Evolutionary conservation across 495 filamentous ascomycete species (phyloP).

Genomic region (Hamigera avellanea): DNA sequence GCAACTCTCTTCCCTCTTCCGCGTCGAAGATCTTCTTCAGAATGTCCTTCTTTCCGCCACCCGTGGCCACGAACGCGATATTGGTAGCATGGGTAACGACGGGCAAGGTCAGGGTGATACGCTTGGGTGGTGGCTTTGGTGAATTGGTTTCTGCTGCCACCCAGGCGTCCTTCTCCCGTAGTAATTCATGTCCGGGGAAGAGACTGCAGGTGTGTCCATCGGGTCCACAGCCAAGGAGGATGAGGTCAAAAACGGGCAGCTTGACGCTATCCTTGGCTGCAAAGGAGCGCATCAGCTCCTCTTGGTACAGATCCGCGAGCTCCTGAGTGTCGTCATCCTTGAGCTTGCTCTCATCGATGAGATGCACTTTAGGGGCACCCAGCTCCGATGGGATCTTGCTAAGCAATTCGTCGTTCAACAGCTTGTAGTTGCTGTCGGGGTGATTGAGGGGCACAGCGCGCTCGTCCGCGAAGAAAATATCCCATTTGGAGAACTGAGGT

Average conservation of each 20-base stretch:
- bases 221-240: slow-evolving; percentile 85
- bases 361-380: slow-evolving; percentile 57
- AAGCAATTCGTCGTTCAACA: slow-evolving; percentile 77
- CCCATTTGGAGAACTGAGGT: slow-evolving; percentile 76
- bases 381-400: slow-evolving; percentile 65
- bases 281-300: slow-evolving; percentile 71
- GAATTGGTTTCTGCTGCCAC: slow-evolving; percentile 82
- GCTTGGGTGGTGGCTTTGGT: slow-evolving; percentile 82
- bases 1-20: slow-evolving; percentile 62
- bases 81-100: slow-evolving; percentile 74
- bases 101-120: slow-evolving; percentile 84
- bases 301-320: slow-evolving; percentile 87
- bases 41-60: slow-evolving; percentile 78
- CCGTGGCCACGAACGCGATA: slow-evolving; percentile 87
- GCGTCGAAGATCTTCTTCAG: slow-evolving; percentile 82
- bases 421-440: slow-evolving; percentile 83
- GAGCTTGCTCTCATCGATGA: slow-evolving; percentile 62
- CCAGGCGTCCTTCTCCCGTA: slow-evolving; percentile 87
- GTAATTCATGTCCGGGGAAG: slow-evolving; percentile 79
- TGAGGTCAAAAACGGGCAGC: slow-evolving; percentile 85
- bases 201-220: slow-evolving; percentile 96
- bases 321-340: slow-evolving; percentile 80
- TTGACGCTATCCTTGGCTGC: slow-evolving; percentile 79
- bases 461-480: slow-evolving; percentile 98
- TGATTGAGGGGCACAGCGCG: slow-evolving; percentile 86